Evolutionary conservation across 495 filamentous ascomycete species (phyloP), one percentile per base, ranked within the genome.

Genomic region (Melanomma pulvis-pyrius): DNA sequence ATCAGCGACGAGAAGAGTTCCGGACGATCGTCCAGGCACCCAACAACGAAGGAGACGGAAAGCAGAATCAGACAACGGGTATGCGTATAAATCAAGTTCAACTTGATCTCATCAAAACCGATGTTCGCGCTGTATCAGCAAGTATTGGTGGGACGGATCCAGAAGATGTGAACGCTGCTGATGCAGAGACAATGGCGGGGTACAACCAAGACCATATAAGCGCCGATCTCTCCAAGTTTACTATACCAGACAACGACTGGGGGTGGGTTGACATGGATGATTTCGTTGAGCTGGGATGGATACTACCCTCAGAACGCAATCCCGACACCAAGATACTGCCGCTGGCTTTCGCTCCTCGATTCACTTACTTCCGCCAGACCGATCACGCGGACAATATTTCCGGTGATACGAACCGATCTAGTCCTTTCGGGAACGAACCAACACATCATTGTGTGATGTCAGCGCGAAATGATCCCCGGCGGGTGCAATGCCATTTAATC

Each of bases 221-320:
- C 9, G 84, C 83, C 7, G 92, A 98, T 76, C 81, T 97, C 48
- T 96, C 93, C 19, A 86, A 89, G 29, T 98, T 98, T 74, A 92
- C 87, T 0, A 97, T 98, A 61, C 92, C 92, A 0, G 94, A 98
- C 73, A 91, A 93, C 39, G 94, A 98, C 74, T 85, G 91, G 69
- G 88, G 86, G 57, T 98, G 94, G 94, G 89, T 98, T 71, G 94
- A 98, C 74, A 97, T 98, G 92, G 94, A 98, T 77, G 94, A 98
- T 74, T 98, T 98, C 78, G 92, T 98, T 26, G 94, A 98, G 75
- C 81, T 98, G 11, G 94, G 97, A 74, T 97, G 93, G 92, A 90
- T 96, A 61, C 79, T 97, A 19, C 93, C 94, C 0, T 90, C 90
- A 26, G 90, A 94, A 70, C 88, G 90, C 26, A 93, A 96, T 64